Conservation (phyloP, 2,329 filamentous ascomycete genomes). For the Coleophoma crateriformis region DNA sequence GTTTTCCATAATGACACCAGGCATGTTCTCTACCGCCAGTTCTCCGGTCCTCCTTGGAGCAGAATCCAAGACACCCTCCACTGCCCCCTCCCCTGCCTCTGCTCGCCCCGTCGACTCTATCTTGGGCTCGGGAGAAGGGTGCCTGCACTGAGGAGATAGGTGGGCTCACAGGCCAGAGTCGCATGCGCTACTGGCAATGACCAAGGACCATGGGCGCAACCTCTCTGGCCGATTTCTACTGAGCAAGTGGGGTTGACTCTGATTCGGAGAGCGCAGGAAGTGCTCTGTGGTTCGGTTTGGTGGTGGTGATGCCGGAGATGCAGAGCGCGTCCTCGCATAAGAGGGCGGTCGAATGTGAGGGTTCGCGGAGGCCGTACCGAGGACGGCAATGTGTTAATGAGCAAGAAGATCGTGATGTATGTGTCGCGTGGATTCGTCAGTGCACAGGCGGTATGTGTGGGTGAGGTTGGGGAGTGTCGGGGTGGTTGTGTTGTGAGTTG, state of each 20-base stretch:
- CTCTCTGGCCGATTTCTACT: not conserved
- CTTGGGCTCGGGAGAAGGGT: slow-evolving; percentile 20
- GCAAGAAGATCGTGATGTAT: too few relatives aligned
- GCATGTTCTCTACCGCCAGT: slow-evolving; percentile 34
- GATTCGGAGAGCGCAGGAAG: too few relatives aligned
- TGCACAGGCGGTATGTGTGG: not conserved
- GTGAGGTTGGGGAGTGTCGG: not conserved
- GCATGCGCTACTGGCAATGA: slow-evolving; percentile 22
- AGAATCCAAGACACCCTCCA: slow-evolving; percentile 19
- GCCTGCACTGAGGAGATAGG: slow-evolving; percentile 3
- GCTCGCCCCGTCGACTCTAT: slow-evolving; percentile 26
- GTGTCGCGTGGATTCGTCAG: too few relatives aligned
- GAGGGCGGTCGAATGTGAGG: slow-evolving; percentile 14
- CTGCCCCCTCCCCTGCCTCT: slow-evolving; percentile 19
- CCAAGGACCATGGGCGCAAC: slow-evolving; percentile 22
- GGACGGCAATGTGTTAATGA: too few relatives aligned
- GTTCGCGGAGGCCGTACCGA: not conserved
- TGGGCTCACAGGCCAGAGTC: slow-evolving; percentile 16
- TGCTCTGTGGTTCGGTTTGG: slow-evolving; percentile 8
- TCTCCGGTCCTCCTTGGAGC: slow-evolving; percentile 17
- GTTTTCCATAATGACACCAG: slow-evolving; percentile 51
- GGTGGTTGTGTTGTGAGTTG: not conserved
- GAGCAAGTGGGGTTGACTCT: too few relatives aligned
- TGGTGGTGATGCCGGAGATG: slow-evolving; percentile 12
- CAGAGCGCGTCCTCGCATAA: slow-evolving; percentile 23